Evolutionary conservation across 257 asterid species (phyloP).

Genomic region (Verbena officinalis): DNA sequence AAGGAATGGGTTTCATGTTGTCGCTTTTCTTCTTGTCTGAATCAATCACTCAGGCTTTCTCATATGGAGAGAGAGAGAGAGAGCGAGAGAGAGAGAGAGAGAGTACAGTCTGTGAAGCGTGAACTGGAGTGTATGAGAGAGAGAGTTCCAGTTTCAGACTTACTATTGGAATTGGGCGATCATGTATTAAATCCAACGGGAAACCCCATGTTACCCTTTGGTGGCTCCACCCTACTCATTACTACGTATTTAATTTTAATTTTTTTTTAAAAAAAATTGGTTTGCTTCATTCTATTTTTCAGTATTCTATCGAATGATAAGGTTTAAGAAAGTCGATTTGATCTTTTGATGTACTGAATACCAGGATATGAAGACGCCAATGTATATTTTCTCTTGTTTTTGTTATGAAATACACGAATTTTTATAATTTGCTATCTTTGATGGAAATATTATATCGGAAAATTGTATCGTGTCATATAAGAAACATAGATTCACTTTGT

Average conservation of each 20-base stretch:
- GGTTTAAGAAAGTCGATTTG: too few relatives aligned
- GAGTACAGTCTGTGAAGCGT: constrained; percentile 10
- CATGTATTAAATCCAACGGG: constrained; percentile 15
- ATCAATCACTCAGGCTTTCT: constrained; percentile 11
- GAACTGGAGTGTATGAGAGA: constrained; percentile 3
- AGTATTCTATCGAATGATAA: background rate
- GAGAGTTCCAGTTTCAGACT: too few relatives aligned
- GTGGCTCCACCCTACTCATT: constrained; percentile 10
- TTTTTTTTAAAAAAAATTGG: too few relatives aligned
- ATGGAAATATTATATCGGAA: too few relatives aligned
- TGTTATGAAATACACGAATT: too few relatives aligned
- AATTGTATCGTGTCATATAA: too few relatives aligned
- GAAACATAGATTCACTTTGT: too few relatives aligned
- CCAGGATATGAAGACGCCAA: too few relatives aligned
- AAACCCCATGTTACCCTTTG: constrained; percentile 38
- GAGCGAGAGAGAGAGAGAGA: background rate
- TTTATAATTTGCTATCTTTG: too few relatives aligned
- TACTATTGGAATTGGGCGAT: constrained; percentile 25
- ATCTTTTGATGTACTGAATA: too few relatives aligned
- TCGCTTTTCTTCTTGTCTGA: constrained; percentile 10
- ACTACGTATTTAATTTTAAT: background rate
- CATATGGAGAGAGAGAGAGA: constrained; percentile 14
- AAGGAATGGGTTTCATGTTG: constrained; percentile 23
- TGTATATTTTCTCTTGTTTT: too few relatives aligned
- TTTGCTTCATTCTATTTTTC: too few relatives aligned